A percentile compares a stretch with the other conserved stretches of the same genome.
Conservation (phyloP, 116 monocot species). For the Papilionanthe hybrid region DNA sequence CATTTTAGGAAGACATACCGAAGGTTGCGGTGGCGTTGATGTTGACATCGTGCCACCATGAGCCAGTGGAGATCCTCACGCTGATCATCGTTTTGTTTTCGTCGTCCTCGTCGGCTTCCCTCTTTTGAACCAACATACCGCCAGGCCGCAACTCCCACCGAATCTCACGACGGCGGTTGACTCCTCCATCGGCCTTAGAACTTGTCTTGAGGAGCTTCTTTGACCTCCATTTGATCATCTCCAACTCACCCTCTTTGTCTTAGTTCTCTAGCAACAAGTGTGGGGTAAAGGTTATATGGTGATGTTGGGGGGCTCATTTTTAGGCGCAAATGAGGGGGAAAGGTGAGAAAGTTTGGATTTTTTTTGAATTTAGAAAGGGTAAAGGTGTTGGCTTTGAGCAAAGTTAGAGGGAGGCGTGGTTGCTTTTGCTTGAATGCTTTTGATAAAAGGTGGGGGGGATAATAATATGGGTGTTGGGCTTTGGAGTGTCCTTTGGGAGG, state of each 20-base stretch:
- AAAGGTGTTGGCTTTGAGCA: background rate
- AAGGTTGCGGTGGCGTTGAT: conserved; percentile 36
- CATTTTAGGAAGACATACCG: conserved; percentile 13
- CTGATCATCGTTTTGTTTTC: conserved; percentile 4
- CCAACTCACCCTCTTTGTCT: background rate
- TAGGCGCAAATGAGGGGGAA: background rate
- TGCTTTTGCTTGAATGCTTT: background rate
- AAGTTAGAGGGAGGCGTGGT: background rate
- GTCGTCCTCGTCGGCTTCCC: conserved; percentile 10
- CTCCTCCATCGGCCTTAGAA: conserved; percentile 17
- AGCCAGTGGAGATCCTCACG: conserved; percentile 32
- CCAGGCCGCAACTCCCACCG: conserved; percentile 44
- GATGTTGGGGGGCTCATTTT: background rate
- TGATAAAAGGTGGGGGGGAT: background rate
- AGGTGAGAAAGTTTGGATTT: background rate
- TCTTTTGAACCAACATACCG: conserved; percentile 46
- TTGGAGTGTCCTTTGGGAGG: too few species aligned
- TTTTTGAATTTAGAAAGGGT: background rate
- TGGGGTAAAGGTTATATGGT: background rate
- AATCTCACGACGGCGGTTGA: conserved; percentile 12
- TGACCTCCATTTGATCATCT: conserved; percentile 40
- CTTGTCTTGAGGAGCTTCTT: conserved; percentile 50
- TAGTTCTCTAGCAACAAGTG: background rate
- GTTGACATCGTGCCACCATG: conserved; percentile 22
- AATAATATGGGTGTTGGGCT: background rate